Evolutionary conservation across 208 protist genomes (phyloP).

Genomic region (Leptomonas pyrrhocoris): DNA sequence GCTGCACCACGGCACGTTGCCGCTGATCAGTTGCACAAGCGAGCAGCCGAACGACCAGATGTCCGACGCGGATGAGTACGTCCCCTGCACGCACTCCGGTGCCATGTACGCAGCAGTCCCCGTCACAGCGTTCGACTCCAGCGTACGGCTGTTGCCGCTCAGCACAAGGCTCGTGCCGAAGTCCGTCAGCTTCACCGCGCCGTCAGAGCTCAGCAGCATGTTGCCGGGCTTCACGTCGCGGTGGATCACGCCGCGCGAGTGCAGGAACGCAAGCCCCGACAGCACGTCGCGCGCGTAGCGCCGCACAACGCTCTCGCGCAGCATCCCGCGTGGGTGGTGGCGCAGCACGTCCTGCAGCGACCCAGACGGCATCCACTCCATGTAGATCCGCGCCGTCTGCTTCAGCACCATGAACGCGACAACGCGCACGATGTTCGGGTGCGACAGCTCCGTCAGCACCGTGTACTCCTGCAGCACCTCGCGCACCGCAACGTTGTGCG

Average conservation of each 20-base stretch:
- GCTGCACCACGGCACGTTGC: slow-evolving; percentile 59
- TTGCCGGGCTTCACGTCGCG: slow-evolving; percentile 89
- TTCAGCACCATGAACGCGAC: slow-evolving; percentile 64
- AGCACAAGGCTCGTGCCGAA: slow-evolving; percentile 76
- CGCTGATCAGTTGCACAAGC: slow-evolving; percentile 70
- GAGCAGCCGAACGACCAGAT: slow-evolving; percentile 85
- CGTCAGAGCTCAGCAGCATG: slow-evolving; percentile 74
- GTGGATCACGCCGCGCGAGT: slow-evolving; percentile 73
- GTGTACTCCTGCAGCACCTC: slow-evolving; percentile 76
- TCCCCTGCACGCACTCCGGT: slow-evolving; percentile 61
- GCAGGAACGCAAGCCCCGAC: slow-evolving; percentile 58
- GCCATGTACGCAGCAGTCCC: slow-evolving; percentile 85
- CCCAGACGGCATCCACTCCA: slow-evolving; percentile 78
- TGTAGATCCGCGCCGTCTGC: slow-evolving; percentile 53
- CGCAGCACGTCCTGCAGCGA: slow-evolving; percentile 62
- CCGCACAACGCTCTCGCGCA: slow-evolving; percentile 57
- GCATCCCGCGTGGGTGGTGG: slow-evolving; percentile 26
- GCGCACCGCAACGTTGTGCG: slow-evolving; percentile 31
- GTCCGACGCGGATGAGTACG: slow-evolving; percentile 68
- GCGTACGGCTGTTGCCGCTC: slow-evolving; percentile 26
- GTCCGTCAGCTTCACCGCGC: slow-evolving; percentile 75
- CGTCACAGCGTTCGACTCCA: slow-evolving; percentile 46
- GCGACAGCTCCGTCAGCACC: slow-evolving; percentile 59
- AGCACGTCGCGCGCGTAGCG: slow-evolving; percentile 60
- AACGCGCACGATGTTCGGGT: slow-evolving; percentile 74